Conservation (phyloP, 2,329 filamentous ascomycete genomes). For the Pochonia chlamydosporia region DNA sequence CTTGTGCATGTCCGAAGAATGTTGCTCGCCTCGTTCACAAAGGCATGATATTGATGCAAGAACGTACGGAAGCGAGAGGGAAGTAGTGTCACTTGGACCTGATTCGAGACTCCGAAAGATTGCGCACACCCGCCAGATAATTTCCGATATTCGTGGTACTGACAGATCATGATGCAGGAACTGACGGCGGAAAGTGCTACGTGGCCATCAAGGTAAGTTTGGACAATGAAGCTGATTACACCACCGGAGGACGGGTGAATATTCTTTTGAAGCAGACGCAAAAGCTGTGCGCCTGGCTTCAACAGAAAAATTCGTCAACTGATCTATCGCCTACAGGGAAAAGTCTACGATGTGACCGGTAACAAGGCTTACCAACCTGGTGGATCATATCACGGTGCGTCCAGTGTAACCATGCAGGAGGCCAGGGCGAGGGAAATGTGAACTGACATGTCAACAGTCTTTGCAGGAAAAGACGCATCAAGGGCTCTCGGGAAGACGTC, state of each 20-base stretch:
- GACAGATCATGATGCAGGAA: slow-evolving; percentile 40
- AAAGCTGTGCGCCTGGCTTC: too few species aligned
- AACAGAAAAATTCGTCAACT: background rate
- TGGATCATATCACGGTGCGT: slow-evolving; percentile 78
- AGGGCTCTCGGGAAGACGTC: slow-evolving; percentile 82
- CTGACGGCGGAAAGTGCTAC: slow-evolving; percentile 58
- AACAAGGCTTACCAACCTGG: slow-evolving; percentile 82
- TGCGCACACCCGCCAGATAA: background rate
- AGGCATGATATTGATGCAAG: background rate
- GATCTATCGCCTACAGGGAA: slow-evolving; percentile 52
- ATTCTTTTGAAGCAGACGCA: too few species aligned
- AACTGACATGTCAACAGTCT: slow-evolving; percentile 53
- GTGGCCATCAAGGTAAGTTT: slow-evolving; percentile 62
- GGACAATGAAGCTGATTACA: too few species aligned
- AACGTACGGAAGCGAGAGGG: background rate
- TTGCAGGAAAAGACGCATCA: slow-evolving; percentile 94
- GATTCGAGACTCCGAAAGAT: background rate
- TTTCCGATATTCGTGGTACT: background rate
- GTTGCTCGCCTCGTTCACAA: background rate
- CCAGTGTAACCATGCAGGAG: slow-evolving; percentile 4
- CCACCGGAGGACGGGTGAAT: too few species aligned
- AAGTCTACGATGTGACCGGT: slow-evolving; percentile 87
- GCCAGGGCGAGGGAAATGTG: background rate
- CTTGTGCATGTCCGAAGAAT: background rate
- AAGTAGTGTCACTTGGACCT: background rate